These are phyloP conservation scores for Alternaria metachromatica DNA, from an alignment of 2,329 filamentous ascomycete species.

Conservation along the genomic window DNA sequence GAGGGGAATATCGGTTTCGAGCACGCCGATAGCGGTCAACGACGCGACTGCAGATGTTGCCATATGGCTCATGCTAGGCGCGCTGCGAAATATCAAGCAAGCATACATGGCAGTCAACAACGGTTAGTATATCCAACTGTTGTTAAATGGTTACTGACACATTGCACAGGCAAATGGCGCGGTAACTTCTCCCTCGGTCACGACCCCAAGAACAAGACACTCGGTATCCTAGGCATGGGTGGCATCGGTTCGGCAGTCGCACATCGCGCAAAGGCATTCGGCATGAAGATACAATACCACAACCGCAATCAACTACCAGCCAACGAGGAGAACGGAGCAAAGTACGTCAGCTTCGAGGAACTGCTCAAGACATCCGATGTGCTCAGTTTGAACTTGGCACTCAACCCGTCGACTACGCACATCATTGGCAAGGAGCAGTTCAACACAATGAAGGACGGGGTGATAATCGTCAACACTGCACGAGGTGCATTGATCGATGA, in stretches of 20 bases:
- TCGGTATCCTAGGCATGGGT: conserved; percentile 67
- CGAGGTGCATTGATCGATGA: conserved; percentile 65
- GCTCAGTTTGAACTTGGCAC: conserved; percentile 61
- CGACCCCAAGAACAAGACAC: conserved; percentile 60
- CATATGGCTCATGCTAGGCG: conserved; percentile 60
- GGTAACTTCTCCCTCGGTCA: conserved; percentile 58
- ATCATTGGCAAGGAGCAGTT: conserved; percentile 61
- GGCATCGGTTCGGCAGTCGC: conserved; percentile 62
- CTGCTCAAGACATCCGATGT: conserved; percentile 62
- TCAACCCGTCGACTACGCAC: conserved; percentile 59
- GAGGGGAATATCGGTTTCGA: conserved; percentile 53
- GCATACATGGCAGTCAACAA: conserved; percentile 56
- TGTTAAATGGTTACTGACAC: conserved; percentile 8
- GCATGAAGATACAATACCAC: conserved; percentile 66
- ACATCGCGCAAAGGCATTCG: conserved; percentile 59
- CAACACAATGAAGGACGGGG: conserved; percentile 61
- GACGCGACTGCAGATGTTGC: conserved; percentile 60
- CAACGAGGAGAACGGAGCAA: conserved; percentile 53
- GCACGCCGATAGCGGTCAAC: conserved; percentile 58
- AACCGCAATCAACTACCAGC: conserved; percentile 55
- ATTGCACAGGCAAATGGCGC: conserved; percentile 49
- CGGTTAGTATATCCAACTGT: conserved; percentile 36
- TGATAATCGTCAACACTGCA: conserved; percentile 65
- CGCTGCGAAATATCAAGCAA: conserved; percentile 58
- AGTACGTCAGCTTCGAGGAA: conserved; percentile 64